Base-by-base conservation (phyloP, 768 basidiomycete species). In the Chiua virens region DNA sequence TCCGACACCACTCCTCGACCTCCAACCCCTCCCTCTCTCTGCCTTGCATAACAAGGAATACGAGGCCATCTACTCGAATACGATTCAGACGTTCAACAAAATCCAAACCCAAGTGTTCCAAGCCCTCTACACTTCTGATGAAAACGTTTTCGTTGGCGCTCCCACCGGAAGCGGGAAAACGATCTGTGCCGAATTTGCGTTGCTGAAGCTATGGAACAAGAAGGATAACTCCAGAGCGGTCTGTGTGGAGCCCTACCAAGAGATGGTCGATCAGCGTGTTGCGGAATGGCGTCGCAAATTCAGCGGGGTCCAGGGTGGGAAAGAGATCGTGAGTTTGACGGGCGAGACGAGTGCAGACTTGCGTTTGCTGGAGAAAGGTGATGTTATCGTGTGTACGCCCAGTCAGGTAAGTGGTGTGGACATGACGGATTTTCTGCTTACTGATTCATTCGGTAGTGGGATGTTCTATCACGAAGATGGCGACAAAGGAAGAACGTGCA, bases 71-170 rank as follows among this genome's bases (percentile, higher is more conserved):
- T 99, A 98, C 68, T 81, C 84, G 1, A 81, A 79, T 17, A 82
- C 82, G 0, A 85, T 98, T 56, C 78, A 83, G 54, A 85, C 83
- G 1, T 98, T 98, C 79, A 98, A 98, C 81, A 99, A 98, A 71
- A 98, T 98, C 54, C 97, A 98, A 67, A 98, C 93, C 0, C 97
- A 98, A 70, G 95, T 97, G 40, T 98, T 99, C 86, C 94, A 98
- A 61, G 95, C 96, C 0, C 77, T 99, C 0, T 99, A 98, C 68
- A 93, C 91, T 0, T 86, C 92, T 0, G 95, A 98, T 62, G 97
- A 98, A 63, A 98, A 96, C 60, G 87, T 96, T 37, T 95, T 98
- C 64, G 85, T 99, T 50, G 95, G 94, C 18, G 97, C 96, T 1
- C 96, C 97, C 0, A 94, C 97, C 1, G 96, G 97, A 21, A 92